A percentile compares a stretch with the other conserved stretches of the same genome.
Conservation (phyloP, 306 rosid species). For the Adenanthera pavonina region DNA sequence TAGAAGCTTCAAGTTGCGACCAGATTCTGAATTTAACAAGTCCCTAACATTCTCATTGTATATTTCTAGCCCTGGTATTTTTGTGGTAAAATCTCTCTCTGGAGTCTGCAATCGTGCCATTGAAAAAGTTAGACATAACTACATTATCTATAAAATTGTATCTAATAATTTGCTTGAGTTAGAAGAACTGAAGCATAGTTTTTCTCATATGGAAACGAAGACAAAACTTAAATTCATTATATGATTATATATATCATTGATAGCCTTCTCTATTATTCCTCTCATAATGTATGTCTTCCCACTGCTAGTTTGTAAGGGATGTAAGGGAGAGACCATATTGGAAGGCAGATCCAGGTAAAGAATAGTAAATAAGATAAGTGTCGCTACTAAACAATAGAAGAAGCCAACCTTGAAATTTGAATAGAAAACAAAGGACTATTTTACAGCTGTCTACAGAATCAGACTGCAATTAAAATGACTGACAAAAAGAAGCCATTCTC, state of each 20-base stretch:
- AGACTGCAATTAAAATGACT: background rate
- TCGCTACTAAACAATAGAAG: too few relatives aligned
- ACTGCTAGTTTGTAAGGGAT: too few relatives aligned
- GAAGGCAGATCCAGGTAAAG: too few relatives aligned
- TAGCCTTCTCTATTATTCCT: too few relatives aligned
- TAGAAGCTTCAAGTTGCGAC: constrained; percentile 83
- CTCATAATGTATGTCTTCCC: too few relatives aligned
- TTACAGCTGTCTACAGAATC: too few relatives aligned
- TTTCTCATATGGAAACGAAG: background rate
- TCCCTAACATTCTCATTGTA: constrained; percentile 72
- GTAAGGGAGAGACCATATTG: too few relatives aligned
- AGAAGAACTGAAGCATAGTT: constrained; percentile 21
- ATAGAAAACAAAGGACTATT: too few relatives aligned
- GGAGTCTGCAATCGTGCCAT: constrained; percentile 66
- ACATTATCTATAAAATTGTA: constrained; percentile 5
- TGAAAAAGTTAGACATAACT: constrained; percentile 28
- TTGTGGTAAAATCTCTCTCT: constrained; percentile 79
- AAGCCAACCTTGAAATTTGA: constrained; percentile 45
- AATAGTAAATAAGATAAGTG: too few relatives aligned
- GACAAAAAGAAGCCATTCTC: background rate
- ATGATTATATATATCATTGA: constrained; percentile 35
- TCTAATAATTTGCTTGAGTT: background rate
- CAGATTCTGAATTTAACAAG: constrained; percentile 59
- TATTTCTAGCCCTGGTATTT: constrained; percentile 93
- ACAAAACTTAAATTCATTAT: constrained; percentile 70